Evolutionary conservation across 352 stramenopile species (phyloP), one percentile per base, ranked within the genome.

Genomic region (Globisporangium carolinianum): DNA sequence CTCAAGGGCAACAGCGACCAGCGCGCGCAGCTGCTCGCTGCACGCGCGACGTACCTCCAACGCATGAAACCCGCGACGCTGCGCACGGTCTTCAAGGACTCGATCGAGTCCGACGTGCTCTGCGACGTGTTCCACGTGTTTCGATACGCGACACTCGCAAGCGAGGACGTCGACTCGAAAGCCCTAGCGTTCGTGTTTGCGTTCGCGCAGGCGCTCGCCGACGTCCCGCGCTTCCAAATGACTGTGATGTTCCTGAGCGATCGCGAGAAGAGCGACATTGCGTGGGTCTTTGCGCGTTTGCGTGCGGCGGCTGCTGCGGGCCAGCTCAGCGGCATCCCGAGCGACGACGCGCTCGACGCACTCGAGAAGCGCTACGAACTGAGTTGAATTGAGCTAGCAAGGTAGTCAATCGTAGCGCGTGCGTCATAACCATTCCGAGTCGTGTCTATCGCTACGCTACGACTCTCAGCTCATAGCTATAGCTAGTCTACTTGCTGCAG

Each of bases 141-240:
- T 52, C 72, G 68, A 7, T 35, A 76, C 43, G 63, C 49, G 15
- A 24, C 72, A 35, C 38, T 75, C 37, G 51, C 15, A 14, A 11
- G 8, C 3, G 51, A 35, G 6, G 51, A 14, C 12, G 49, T 8
- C 9, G n/a, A 3, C 49, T 15, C 35, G 39, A 55, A 6, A 61
- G 56, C 38, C 32, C 49, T 1, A 37, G 8, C 36, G 6, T 79
- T 87, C 41, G 64, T 71, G 32, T 35, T 79, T 10, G 62, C 66
- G 18, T 72, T 89, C 50, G 63, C 74, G 9, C 49, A 50, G 1
- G 47, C 76, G 17, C 56, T 93, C 24, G 57, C 73, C 0, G 72
- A 69, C 4, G 73, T 93, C 8, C 76, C 79, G 0, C 78, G 86
- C 36, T 91, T 95, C 60, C 73, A 72, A 61, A 89, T 95, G 81